Percentiles rank a stretch among this genome's conserved stretches.
These are phyloP conservation scores for Vigna trinervia DNA, from an alignment of 306 rosid species.

Conservation along the genomic window DNA sequence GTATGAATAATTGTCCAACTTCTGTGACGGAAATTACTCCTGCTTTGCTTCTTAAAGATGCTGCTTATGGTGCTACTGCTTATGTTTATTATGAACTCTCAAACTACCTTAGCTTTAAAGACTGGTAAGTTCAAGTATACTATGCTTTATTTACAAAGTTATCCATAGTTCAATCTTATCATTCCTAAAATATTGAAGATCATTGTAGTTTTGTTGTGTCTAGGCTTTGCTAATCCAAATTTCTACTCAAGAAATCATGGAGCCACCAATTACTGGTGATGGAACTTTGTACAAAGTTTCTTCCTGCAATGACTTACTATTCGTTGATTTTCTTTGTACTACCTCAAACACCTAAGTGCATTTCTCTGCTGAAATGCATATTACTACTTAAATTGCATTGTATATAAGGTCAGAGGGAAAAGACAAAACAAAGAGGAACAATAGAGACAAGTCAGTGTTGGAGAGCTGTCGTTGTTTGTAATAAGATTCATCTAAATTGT, in stretches of 20 bases:
- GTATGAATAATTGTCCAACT: conserved; percentile 83
- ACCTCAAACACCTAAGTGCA: neutral
- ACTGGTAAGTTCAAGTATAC: conserved; percentile 65
- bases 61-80: conserved; percentile 97
- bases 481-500: neutral
- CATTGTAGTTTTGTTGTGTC: conserved; percentile 32
- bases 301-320: neutral
- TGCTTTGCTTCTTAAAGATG: conserved; percentile 93
- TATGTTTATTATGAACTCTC: conserved; percentile 98
- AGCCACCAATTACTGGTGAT: neutral
- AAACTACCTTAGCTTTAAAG: conserved; percentile 88
- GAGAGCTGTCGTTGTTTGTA: neutral
- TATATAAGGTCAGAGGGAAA: conserved; percentile 5
- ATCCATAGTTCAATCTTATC: conserved; percentile 15
- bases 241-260: neutral
- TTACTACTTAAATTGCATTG: neutral
- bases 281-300: conserved; percentile 7
- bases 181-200: conserved; percentile 1
- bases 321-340: neutral
- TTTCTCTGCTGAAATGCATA: neutral
- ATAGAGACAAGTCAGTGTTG: neutral
- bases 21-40: conserved; percentile 85
- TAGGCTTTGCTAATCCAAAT: neutral
- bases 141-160: conserved; percentile 28
- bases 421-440: neutral